These are phyloP conservation scores for Lojkania enalia DNA, from an alignment of 2,329 filamentous ascomycete species.

Conservation along the genomic window DNA sequence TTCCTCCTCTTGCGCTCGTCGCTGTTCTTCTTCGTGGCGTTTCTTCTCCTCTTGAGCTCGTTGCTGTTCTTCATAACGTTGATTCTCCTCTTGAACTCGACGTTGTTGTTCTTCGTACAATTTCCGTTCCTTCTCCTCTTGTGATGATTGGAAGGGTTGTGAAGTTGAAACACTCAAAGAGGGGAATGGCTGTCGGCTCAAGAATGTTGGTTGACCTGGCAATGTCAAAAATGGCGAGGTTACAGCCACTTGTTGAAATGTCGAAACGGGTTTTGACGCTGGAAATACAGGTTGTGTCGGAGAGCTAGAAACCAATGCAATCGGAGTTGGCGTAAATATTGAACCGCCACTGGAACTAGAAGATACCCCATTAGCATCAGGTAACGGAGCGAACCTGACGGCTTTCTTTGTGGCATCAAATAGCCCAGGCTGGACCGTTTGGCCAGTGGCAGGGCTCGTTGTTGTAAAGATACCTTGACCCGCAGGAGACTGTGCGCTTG, in stretches of 20 bases:
- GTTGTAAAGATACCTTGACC: neutral
- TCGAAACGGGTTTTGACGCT: too few relatives aligned
- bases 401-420: conserved; percentile 34
- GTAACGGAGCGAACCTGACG: conserved; percentile 29
- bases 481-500: neutral
- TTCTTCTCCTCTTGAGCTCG: conserved; percentile 23
- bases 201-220: too few relatives aligned
- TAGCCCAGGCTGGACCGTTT: conserved; percentile 24
- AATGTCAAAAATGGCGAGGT: too few relatives aligned
- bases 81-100: conserved; percentile 1
- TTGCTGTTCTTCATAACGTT: conserved; percentile 15
- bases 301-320: neutral
- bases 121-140: conserved; percentile 8
- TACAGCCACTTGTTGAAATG: too few relatives aligned
- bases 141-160: conserved; percentile 1
- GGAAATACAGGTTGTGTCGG: too few relatives aligned
- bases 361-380: neutral
- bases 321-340: neutral
- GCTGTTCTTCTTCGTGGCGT: conserved; percentile 23
- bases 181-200: too few relatives aligned
- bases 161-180: too few relatives aligned
- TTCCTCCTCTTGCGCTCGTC: conserved; percentile 19
- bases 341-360: neutral
- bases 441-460: conserved; percentile 7
- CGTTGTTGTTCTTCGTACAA: conserved; percentile 9